These are phyloP conservation scores for Euphrasia confusa DNA, from an alignment of 257 asterid species.

Conservation along the genomic window DNA sequence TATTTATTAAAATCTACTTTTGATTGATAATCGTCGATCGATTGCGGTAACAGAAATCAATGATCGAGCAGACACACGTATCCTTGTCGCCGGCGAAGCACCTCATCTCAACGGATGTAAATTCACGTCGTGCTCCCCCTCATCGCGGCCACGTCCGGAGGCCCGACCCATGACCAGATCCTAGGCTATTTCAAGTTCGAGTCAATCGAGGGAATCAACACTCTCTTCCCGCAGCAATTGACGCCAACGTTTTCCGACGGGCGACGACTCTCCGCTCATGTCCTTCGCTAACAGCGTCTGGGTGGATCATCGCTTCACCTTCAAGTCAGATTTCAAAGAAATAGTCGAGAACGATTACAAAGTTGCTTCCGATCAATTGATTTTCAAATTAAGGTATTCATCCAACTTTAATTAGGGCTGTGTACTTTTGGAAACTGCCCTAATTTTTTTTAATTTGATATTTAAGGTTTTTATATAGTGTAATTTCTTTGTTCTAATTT, in stretches of 20 bases:
- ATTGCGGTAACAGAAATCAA: no score
- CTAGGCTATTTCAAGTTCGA: slow-evolving; percentile 34
- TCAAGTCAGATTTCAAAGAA: slow-evolving; percentile 40
- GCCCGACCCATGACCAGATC: slow-evolving; percentile 37
- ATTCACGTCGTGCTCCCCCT: slow-evolving; percentile 40
- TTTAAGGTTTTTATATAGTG: no score
- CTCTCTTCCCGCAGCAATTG: slow-evolving; percentile 42
- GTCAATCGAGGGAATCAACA: slow-evolving; percentile 27
- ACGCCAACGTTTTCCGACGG: slow-evolving; percentile 33
- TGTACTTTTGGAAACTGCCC: no score
- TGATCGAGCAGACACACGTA: slow-evolving; percentile 39
- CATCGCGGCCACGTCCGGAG: slow-evolving; percentile 43
- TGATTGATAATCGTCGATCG: no score
- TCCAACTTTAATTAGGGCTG: no score
- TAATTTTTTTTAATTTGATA: no score
- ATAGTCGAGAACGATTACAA: slow-evolving; percentile 33
- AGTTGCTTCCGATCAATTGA: slow-evolving; percentile 43
- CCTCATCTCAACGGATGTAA: slow-evolving; percentile 33
- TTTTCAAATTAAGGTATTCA: slow-evolving; percentile 48
- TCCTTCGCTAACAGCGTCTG: slow-evolving; percentile 52
- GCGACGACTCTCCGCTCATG: slow-evolving; percentile 15
- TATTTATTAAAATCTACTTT: no score
- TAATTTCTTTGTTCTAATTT: no score
- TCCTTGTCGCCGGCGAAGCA: slow-evolving; percentile 39
- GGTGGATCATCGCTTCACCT: slow-evolving; percentile 39